phyloP scores from a whole-genome alignment of 2,329 filamentous ascomycete genomes.

The Alternaria arbusti region DNA sequence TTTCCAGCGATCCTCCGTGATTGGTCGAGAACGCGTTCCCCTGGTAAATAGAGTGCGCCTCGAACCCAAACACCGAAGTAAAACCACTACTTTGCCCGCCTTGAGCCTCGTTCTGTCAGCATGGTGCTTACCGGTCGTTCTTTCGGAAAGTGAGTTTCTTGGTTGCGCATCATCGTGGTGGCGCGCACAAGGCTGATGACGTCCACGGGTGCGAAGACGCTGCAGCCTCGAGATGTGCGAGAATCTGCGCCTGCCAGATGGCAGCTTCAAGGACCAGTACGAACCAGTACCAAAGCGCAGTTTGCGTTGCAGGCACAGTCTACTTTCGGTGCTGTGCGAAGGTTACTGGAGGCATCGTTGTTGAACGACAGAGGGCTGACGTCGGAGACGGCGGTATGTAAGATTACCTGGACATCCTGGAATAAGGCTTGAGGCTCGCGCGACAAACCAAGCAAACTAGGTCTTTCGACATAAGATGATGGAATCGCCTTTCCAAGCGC shows the following conservation, averaged over 20 bases:
- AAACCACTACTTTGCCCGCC: not conserved
- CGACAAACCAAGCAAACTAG: not conserved
- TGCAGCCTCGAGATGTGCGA: not conserved
- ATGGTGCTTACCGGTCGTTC: not conserved
- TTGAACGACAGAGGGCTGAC: not conserved
- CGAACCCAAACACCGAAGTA: not conserved
- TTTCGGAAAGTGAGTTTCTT: not conserved
- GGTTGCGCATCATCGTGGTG: not conserved
- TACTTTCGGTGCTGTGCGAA: not conserved
- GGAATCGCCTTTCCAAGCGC: accelerated
- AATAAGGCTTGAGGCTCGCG: not conserved
- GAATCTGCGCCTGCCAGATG: not conserved
- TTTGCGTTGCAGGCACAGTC: not conserved
- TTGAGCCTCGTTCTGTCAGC: not conserved
- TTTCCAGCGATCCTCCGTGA: not conserved
- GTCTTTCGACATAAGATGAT: not conserved
- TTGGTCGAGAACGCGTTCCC: not conserved
- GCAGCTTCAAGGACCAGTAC: not conserved
- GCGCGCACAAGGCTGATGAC: not conserved
- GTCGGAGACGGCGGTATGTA: not conserved
- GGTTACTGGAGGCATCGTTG: not conserved
- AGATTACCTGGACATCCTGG: not conserved
- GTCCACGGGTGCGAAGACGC: not conserved
- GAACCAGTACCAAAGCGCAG: not conserved
- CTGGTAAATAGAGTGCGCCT: not conserved